Base-by-base conservation (phyloP, 139 green algal species). In the Picochlorum sp. region DNA sequence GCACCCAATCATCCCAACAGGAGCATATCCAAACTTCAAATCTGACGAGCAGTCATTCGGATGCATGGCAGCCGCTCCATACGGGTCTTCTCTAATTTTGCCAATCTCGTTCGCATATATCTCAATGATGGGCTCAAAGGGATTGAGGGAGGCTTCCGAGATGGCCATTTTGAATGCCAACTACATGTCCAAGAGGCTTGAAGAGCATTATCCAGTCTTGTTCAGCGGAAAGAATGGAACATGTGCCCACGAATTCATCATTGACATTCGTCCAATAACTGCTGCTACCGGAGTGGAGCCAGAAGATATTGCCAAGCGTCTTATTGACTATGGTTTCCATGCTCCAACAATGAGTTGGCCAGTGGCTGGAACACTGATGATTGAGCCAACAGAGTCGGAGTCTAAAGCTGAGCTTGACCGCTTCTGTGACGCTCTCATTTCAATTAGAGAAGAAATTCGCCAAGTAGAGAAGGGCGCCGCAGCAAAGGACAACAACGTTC, bases 241-340 rank as follows among this genome's bases (percentile, higher is more conserved):
- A 4, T 95, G 87, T 77, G 94, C 94, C 4, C 94, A 99, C 75
- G 94, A 99, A 86, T 99, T 99, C 84, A 99, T 99, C 76, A 65
- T 99, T 24, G 94, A 99, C 80, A 74, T 92, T 62, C 73, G 87
- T 14, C 85, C 84, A 26, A 79, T 97, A 61, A 94, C 96, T 81
- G 82, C 86, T 16, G 76, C 75, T 13, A 75, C 82, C 30, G 90
- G 86, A 69, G 84, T 97, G 37, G 85, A 91, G 79, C 72, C 84
- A 3, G 86, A 96, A 81, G 94, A 99, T 74, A 86, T 99, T 28
- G 91, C 94, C 69, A 99, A 99, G 88, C 83, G 94, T 10, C 76
- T 99, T 38, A 98, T 98, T 28, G 94, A 99, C 82, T 99, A 96
- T 73, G 94, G 94, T 59, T 99, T 90, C 84, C 94, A 99, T 71